Evolutionary conservation across 2,329 filamentous ascomycete genomes (phyloP).

Genomic region (Colletotrichum musicola): DNA sequence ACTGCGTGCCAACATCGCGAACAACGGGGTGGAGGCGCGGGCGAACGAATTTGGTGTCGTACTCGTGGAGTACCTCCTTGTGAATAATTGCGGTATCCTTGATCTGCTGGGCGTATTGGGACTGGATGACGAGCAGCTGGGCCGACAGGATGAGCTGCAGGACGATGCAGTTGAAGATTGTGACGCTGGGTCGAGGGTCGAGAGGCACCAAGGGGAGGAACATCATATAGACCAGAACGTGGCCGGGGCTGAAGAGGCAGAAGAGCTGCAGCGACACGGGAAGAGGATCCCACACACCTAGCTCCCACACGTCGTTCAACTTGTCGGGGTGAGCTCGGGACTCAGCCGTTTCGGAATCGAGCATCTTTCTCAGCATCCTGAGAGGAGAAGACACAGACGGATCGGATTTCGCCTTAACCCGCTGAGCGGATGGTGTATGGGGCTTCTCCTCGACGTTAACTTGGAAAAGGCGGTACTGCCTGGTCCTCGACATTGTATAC

Average conservation of each 20-base stretch:
- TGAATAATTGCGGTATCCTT: conserved; percentile 89
- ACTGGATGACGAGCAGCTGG: conserved; percentile 81
- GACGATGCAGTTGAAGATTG: conserved; percentile 84
- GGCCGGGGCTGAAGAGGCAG: conserved; percentile 92
- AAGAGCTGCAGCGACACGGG: conserved; percentile 86
- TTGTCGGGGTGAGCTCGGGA: conserved; percentile 87
- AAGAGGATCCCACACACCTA: conserved; percentile 93
- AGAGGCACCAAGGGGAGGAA: conserved; percentile 83
- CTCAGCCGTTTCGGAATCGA: conserved; percentile 79
- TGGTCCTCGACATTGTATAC: conserved; percentile 84
- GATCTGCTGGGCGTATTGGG: conserved; percentile 83
- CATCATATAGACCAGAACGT: conserved; percentile 90
- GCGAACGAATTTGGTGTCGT: conserved; percentile 95
- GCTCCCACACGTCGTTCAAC: conserved; percentile 91
- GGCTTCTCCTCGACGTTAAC: conserved; percentile 81
- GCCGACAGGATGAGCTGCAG: conserved; percentile 80
- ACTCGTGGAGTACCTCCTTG: conserved; percentile 93
- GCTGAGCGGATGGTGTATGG: conserved; percentile 85
- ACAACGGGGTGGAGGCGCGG: conserved; percentile 87
- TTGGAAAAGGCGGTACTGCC: conserved; percentile 93
- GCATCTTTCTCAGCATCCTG: conserved; percentile 76
- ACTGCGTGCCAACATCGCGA: conserved; percentile 83
- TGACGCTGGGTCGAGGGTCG: conserved; percentile 86
- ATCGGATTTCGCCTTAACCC: conserved; percentile 89
- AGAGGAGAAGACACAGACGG: conserved; percentile 84